Conservation (phyloP, 2,329 filamentous ascomycete genomes). For the Graphiopsis chlorocephala region DNA sequence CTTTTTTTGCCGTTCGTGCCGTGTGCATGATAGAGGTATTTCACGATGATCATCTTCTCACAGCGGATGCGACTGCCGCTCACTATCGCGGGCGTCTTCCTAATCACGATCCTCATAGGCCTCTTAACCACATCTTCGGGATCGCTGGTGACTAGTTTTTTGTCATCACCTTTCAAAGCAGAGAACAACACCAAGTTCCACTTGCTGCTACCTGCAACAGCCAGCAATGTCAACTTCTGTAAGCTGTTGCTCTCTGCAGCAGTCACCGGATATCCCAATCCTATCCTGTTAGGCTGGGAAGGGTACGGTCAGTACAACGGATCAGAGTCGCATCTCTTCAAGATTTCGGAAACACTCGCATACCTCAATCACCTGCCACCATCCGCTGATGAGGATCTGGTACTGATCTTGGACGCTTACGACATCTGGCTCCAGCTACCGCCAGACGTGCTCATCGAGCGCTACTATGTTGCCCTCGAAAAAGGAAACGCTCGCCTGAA, state of each 20-base stretch:
- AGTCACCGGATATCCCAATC: constrained; percentile 1
- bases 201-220: constrained; percentile 18
- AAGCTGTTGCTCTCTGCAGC: constrained; percentile 15
- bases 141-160: not conserved
- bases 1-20: not conserved
- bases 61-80: not conserved
- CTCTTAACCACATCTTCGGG: not conserved
- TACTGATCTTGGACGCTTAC: constrained; percentile 62
- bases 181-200: constrained; percentile 11
- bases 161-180: not conserved
- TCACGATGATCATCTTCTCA: not conserved
- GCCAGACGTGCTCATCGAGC: constrained; percentile 59
- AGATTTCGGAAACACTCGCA: constrained; percentile 18
- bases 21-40: not conserved
- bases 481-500: constrained; percentile 49
- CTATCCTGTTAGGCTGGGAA: constrained; percentile 15
- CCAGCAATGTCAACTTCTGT: constrained; percentile 17
- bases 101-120: not conserved
- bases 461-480: constrained; percentile 58
- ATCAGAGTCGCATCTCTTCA: constrained; percentile 21
- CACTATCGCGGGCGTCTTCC: not conserved
- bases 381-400: constrained; percentile 42
- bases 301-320: constrained; percentile 27
- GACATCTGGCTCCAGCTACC: constrained; percentile 66
- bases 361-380: constrained; percentile 18